phyloP scores from a whole-genome alignment of 129 eudicot genomes.

The Flaveria sonorensis region DNA sequence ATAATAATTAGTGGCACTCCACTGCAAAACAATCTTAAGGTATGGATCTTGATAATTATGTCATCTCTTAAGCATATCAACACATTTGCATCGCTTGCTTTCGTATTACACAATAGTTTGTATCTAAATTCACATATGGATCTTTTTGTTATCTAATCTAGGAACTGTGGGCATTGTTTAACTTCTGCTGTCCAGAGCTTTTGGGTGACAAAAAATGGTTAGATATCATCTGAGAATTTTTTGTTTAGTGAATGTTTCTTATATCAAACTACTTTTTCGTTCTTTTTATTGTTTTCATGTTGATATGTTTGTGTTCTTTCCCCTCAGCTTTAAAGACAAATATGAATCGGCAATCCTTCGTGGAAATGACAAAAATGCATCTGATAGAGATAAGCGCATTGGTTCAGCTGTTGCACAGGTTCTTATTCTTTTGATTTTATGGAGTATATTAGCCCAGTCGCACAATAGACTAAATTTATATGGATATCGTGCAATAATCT shows the following conservation, averaged over 20 bases:
- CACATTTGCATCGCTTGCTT: background rate
- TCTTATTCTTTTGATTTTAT: slow-evolving; percentile 11
- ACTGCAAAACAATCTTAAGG: slow-evolving; percentile 93
- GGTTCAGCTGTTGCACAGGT: slow-evolving; percentile 98
- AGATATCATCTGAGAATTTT: background rate
- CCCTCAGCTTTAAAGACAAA: slow-evolving; percentile 67
- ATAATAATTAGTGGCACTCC: slow-evolving; percentile 99
- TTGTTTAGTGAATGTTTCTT: background rate
- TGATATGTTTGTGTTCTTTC: background rate
- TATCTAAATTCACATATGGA: slow-evolving; percentile 14
- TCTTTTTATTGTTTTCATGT: slow-evolving; percentile 5
- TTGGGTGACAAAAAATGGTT: slow-evolving; percentile 94
- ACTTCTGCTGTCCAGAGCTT: slow-evolving; percentile 92
- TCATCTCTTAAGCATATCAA: slow-evolving; percentile 4
- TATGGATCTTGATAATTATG: slow-evolving; percentile 18
- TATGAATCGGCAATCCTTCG: slow-evolving; percentile 75
- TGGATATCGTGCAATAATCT: background rate
- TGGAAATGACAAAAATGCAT: slow-evolving; percentile 91
- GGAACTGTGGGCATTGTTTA: slow-evolving; percentile 98
- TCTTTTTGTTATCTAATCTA: slow-evolving; percentile 25
- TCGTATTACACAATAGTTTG: background rate
- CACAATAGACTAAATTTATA: background rate
- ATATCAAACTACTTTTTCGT: background rate
- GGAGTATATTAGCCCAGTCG: background rate
- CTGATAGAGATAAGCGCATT: slow-evolving; percentile 85